Base-by-base conservation (phyloP, 495 filamentous ascomycete species). In the Beverwykella pulmonaria region DNA sequence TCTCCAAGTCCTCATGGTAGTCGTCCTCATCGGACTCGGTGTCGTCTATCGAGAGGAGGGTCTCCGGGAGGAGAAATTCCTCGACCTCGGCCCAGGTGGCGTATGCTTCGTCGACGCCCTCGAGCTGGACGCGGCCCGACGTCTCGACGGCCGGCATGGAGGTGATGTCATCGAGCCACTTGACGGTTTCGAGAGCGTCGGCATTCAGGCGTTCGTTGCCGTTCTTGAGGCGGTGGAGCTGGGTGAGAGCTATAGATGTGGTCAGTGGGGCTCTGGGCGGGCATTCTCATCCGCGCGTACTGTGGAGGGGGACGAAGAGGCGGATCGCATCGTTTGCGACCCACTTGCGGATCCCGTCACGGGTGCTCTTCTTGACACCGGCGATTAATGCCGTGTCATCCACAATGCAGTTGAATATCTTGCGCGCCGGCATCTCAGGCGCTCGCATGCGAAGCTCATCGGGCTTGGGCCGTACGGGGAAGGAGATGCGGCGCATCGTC, bases 361-460 rank as follows among this genome's bases (percentile, higher is more conserved):
- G 69, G 32, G 77, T 78, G 61, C 69, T 75, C 71, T 84, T 84
- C 69, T 83, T 86, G 72, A 90, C 87, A 54, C 87, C 87, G 63
- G 85, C 86, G 26, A 87, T 84, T 68, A 90, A 74, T 32, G 87
- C 88, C 56, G 86, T 88, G 71, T 90, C 88, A 75, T 91, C 88
- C 74, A 89, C 83, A 71, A 89, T 86, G 79, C 88, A 90, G 78
- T 88, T 86, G 76, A 88, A 87, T 74, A 87, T 78, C 78, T 87
- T 89, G 72, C 84, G 80, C 48, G 78, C 77, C 27, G 46, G 62
- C 46, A 20, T 22, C 1, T 20, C 39, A 47, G 32, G 69, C 23
- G 20, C 53, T 54, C 63, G 65, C 58, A 59, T 53, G 67, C 57
- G 65, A 19, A 26, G 34, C 3, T 66, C 69, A 44, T 57, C 60